Conservation (phyloP, 1,284 basidiomycete species). For the Ceratobasidium sp. region DNA sequence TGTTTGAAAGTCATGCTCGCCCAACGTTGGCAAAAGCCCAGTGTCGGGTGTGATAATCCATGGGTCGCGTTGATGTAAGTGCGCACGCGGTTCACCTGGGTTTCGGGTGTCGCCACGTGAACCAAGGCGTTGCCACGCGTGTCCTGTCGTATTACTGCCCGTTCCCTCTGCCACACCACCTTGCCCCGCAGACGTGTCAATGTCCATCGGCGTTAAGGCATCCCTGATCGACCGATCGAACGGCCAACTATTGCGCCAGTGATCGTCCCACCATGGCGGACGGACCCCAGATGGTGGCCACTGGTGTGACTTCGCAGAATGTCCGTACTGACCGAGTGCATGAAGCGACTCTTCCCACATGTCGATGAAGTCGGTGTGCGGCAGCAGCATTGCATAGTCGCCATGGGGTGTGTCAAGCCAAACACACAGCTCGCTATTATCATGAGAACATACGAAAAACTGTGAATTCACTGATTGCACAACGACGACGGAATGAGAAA, state of each 20-base stretch:
- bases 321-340: background rate
- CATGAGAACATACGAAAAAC: too few species aligned
- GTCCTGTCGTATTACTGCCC: background rate
- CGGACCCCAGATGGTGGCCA: background rate
- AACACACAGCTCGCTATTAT: background rate
- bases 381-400: conserved; percentile 17
- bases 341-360: background rate
- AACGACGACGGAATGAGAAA: too few species aligned
- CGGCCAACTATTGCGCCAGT: conserved; percentile 13
- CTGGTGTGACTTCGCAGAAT: background rate
- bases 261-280: conserved; percentile 1
- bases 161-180: background rate
- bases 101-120: background rate
- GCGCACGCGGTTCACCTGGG: background rate
- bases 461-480: too few species aligned
- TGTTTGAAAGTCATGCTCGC: background rate
- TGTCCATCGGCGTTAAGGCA: background rate
- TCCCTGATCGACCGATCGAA: background rate
- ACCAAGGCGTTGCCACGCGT: background rate
- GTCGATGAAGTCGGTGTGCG: background rate
- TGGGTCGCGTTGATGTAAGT: background rate
- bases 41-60: background rate
- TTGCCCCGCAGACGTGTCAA: background rate
- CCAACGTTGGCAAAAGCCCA: background rate
- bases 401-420: background rate